Conservation (phyloP, 176 grass and related monocot species). For the Coix lacrymajobi region DNA sequence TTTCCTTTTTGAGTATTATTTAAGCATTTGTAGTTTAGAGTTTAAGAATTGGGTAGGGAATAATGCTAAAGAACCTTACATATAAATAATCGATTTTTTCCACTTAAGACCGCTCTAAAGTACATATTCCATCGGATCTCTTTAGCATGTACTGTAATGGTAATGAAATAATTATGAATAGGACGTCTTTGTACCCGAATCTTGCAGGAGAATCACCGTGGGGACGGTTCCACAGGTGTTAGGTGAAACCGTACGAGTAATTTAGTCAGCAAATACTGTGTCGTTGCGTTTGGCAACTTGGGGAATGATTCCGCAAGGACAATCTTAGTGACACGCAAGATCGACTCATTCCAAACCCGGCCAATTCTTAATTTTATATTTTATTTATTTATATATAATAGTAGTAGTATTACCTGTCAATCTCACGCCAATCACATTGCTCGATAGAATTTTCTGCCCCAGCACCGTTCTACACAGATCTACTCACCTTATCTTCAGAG, state of each 20-base stretch:
- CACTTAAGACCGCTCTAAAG: no score
- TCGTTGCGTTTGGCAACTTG: not conserved
- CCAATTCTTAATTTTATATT: not conserved
- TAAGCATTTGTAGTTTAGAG: no score
- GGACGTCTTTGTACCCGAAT: slow-evolving; percentile 5
- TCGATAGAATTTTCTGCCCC: not conserved
- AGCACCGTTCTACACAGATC: not conserved
- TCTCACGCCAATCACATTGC: slow-evolving; percentile 5
- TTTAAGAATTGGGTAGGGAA: no score
- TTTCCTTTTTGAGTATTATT: no score
- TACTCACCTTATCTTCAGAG: not conserved
- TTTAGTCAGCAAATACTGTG: slow-evolving; percentile 4
- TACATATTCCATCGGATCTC: not conserved
- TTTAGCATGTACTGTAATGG: not conserved
- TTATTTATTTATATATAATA: no score
- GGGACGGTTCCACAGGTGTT: slow-evolving; percentile 19
- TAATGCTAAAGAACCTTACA: no score
- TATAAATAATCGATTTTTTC: no score
- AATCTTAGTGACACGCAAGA: slow-evolving; percentile 28
- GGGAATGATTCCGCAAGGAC: slow-evolving; percentile 22
- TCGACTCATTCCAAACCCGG: slow-evolving; percentile 27
- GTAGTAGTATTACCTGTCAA: not conserved
- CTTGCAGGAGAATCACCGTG: slow-evolving; percentile 1
- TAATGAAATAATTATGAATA: not conserved
- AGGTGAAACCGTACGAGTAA: not conserved